Conservation (phyloP, 495 filamentous ascomycete genomes). For the Penicillium dipodomyicola region DNA sequence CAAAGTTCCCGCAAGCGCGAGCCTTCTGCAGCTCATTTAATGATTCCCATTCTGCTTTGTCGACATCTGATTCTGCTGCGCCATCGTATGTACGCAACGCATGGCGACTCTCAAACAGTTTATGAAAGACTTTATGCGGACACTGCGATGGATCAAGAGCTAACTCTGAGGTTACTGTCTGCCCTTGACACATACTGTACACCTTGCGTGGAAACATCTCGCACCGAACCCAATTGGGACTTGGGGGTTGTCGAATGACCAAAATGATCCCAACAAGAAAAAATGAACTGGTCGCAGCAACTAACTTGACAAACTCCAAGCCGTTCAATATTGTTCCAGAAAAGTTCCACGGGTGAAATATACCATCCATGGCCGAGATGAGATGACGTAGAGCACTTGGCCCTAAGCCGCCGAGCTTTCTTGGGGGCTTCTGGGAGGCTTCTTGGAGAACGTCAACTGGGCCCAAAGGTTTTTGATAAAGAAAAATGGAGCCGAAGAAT, state of each 20-base stretch:
- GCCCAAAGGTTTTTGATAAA: background rate
- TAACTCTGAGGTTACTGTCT: constrained; percentile 56
- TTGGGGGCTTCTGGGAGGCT: background rate
- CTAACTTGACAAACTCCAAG: background rate
- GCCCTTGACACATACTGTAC: constrained; percentile 49
- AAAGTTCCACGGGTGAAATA: constrained; percentile 2
- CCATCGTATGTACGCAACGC: constrained; percentile 6
- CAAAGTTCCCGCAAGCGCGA: constrained; percentile 65
- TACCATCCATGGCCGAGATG: constrained; percentile 1
- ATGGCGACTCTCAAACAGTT: constrained; percentile 46
- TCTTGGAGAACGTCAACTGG: background rate
- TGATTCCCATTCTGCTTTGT: constrained; percentile 24
- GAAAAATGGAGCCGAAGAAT: background rate
- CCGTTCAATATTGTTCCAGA: background rate
- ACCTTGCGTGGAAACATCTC: constrained; percentile 36
- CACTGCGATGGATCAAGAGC: constrained; percentile 50
- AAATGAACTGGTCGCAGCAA: background rate
- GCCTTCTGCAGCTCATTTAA: constrained; percentile 51
- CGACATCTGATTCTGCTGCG: constrained; percentile 5
- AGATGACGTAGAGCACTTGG: constrained; percentile 14
- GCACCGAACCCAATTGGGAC: constrained; percentile 8
- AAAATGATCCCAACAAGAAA: constrained; percentile 5
- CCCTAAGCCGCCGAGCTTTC: background rate
- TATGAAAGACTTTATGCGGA: constrained; percentile 54
- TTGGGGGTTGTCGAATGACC: constrained; percentile 14